Conservation (phyloP, 2,329 filamentous ascomycete species). For the Coleophoma eucalyptorum region DNA sequence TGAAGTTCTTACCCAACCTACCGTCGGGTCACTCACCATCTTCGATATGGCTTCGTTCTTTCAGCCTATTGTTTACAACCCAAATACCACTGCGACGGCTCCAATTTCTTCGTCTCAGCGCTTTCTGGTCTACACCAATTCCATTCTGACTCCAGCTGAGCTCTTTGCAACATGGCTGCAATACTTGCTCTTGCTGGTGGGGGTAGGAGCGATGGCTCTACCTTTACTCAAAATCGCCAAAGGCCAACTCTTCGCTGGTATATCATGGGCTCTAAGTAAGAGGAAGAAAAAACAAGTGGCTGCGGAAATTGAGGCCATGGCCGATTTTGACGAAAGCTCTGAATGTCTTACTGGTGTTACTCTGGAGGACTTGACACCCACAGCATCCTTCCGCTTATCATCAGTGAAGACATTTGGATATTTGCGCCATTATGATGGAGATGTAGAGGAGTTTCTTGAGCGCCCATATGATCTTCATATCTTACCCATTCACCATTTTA, state of each 20-base stretch:
- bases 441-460: neutral
- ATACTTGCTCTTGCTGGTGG: conserved; percentile 22
- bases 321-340: neutral
- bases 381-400: conserved; percentile 2
- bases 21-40: conserved; percentile 1
- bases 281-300: neutral
- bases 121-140: conserved; percentile 29
- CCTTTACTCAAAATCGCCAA: conserved; percentile 13
- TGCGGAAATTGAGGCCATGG: neutral
- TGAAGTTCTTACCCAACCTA: neutral
- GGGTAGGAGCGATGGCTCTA: conserved; percentile 16
- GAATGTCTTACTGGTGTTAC: neutral
- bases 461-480: conserved; percentile 3
- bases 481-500: neutral
- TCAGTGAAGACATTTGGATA: conserved; percentile 13
- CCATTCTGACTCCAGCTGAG: conserved; percentile 14
- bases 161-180: conserved; percentile 24
- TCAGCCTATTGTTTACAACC: conserved; percentile 21
- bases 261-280: neutral
- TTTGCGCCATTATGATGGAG: neutral
- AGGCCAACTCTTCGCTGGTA: neutral
- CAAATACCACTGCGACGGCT: conserved; percentile 7
- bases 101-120: conserved; percentile 4
- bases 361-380: neutral
- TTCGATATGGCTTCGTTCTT: conserved; percentile 30